Percentiles rank a stretch among this genome's conserved stretches.
Evolutionary conservation across 2,329 filamentous ascomycete genomes (phyloP).

Genomic region (Sphaceloma murrayae): DNA sequence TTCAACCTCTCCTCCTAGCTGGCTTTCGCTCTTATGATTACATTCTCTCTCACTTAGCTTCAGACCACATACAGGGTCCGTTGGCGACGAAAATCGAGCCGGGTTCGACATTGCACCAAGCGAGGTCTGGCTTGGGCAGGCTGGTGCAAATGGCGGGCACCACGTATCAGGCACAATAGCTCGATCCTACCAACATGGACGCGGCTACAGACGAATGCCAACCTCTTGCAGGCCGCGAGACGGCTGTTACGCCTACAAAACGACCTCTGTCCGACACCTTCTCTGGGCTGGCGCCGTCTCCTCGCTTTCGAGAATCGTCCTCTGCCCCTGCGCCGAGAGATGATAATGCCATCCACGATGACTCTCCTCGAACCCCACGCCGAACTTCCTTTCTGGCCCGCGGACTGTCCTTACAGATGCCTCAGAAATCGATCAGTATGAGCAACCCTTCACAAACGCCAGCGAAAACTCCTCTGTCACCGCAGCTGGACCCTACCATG

Average conservation of each 20-base stretch:
- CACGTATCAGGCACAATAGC: not conserved
- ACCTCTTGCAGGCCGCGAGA: conserved; percentile 2
- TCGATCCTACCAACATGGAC: conserved; percentile 14
- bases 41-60: no score
- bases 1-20: not conserved
- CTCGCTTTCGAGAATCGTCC: conserved; percentile 35
- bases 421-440: conserved; percentile 42
- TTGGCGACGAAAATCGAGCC: not conserved
- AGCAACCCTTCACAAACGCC: conserved; percentile 37
- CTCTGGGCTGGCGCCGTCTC: conserved; percentile 34
- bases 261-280: conserved; percentile 9
- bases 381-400: conserved; percentile 54
- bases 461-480: conserved; percentile 61
- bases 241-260: conserved; percentile 13
- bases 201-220: conserved; percentile 10
- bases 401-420: conserved; percentile 62
- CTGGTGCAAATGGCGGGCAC: not conserved
- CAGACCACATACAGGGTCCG: no score
- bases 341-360: conserved; percentile 34
- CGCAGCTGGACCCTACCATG: conserved; percentile 74
- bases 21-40: no score
- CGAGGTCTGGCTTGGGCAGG: not conserved
- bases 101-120: not conserved
- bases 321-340: conserved; percentile 32
- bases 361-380: conserved; percentile 52